Percentiles rank a stretch among this genome's conserved stretches.
Conservation (phyloP, 2,329 filamentous ascomycete species). For the Fusarium piperis region DNA sequence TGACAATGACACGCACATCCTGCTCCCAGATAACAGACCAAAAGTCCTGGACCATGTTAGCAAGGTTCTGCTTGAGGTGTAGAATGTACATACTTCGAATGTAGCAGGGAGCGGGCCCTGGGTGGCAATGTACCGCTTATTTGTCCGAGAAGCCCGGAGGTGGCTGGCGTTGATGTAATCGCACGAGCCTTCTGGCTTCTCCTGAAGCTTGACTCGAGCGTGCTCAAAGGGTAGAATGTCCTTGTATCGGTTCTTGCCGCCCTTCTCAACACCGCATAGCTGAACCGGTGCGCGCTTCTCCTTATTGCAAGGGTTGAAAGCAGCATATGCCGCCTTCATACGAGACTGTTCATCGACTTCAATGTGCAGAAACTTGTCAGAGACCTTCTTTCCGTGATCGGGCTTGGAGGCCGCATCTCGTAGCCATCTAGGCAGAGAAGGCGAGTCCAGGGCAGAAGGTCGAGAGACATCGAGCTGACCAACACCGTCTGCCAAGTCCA, state of each 20-base stretch:
- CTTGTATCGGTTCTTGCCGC: constrained; percentile 95
- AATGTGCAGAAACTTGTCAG: constrained; percentile 84
- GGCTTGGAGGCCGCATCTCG: constrained; percentile 70
- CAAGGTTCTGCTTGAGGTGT: background rate
- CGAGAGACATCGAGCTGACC: constrained; percentile 75
- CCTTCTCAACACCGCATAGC: constrained; percentile 93
- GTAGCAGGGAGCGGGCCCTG: constrained; percentile 94
- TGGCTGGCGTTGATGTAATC: constrained; percentile 98
- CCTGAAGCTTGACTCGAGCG: constrained; percentile 81
- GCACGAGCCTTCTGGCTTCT: constrained; percentile 73
- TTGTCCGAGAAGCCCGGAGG: constrained; percentile 79
- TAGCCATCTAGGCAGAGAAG: constrained; percentile 80
- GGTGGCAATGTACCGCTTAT: constrained; percentile 94
- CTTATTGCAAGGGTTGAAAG: constrained; percentile 54
- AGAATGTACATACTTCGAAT: constrained; percentile 73
- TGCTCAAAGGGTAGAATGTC: constrained; percentile 98
- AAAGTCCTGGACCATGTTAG: constrained; percentile 75
- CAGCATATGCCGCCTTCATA: constrained; percentile 82
- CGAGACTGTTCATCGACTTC: constrained; percentile 87
- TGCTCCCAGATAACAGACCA: constrained; percentile 99
- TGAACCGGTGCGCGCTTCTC: constrained; percentile 61
- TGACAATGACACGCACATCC: constrained; percentile 92
- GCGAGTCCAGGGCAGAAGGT: constrained; percentile 56
- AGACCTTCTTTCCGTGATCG: constrained; percentile 82
- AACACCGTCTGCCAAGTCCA: constrained; percentile 92